Percentiles rank a stretch among this genome's conserved stretches.
Evolutionary conservation across 352 stramenopile species (phyloP).

Genomic region (Globisporangium abappressorium): DNA sequence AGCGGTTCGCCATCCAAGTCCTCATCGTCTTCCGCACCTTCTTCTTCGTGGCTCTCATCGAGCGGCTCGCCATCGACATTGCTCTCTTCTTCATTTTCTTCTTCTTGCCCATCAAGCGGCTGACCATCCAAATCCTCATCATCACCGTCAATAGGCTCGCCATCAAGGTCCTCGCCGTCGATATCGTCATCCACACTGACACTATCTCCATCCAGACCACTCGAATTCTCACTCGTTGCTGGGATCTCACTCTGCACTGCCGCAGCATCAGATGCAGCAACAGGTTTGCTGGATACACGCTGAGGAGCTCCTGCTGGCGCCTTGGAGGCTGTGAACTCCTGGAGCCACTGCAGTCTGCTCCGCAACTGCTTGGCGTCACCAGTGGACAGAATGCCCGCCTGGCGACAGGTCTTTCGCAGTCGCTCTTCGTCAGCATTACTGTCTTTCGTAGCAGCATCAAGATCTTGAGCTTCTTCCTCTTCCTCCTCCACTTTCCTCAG

Average conservation of each 20-base stretch:
- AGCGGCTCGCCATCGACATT: conserved; percentile 28
- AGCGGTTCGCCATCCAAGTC: conserved; percentile 2
- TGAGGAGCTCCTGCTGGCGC: conserved; percentile 1
- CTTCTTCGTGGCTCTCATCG: neutral
- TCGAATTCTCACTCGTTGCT: conserved; percentile 9
- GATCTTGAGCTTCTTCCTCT: conserved; percentile 26
- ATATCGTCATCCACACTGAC: conserved; percentile 25
- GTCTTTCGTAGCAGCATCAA: neutral
- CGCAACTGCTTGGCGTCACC: conserved; percentile 42
- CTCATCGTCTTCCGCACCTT: no score
- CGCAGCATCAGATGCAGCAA: conserved; percentile 3
- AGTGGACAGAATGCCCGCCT: conserved; percentile 58
- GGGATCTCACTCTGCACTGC: neutral
- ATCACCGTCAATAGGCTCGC: conserved; percentile 26
- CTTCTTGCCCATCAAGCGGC: conserved; percentile 32
- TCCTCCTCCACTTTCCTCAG: conserved; percentile 66
- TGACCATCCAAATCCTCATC: conserved; percentile 35
- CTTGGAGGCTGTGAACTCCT: conserved; percentile 61
- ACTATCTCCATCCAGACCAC: neutral
- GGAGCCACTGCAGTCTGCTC: conserved; percentile 58
- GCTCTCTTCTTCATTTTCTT: conserved; percentile 20
- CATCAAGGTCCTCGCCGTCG: conserved; percentile 39
- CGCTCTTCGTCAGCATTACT: conserved; percentile 37
- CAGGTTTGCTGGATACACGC: conserved; percentile 5
- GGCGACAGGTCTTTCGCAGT: conserved; percentile 61